Evolutionary conservation across 176 grass and related monocot species (phyloP).

Genomic region (Elaeis guineensis): DNA sequence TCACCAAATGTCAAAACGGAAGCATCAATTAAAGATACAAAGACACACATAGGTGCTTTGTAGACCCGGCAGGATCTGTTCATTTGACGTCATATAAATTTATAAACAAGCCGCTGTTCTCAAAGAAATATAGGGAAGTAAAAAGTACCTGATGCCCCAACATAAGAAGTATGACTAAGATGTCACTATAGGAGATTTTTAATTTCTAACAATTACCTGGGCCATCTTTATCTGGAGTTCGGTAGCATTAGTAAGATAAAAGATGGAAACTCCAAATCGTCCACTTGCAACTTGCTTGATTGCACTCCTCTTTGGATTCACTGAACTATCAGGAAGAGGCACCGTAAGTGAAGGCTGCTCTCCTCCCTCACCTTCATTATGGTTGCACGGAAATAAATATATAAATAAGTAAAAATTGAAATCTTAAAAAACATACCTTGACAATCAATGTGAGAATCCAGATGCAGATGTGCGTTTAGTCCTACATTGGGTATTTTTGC

Average conservation of each 20-base stretch:
- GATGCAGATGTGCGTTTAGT: no score
- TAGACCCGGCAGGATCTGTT: conserved; percentile 14
- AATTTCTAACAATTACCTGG: conserved; percentile 43
- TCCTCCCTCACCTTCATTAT: conserved; percentile 60
- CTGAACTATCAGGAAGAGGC: conserved; percentile 70
- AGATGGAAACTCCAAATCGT: conserved; percentile 92
- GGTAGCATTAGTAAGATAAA: conserved; percentile 90
- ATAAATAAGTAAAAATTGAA: no score
- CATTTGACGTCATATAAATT: conserved; percentile 10
- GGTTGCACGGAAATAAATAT: no score
- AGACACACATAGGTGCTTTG: conserved; percentile 12
- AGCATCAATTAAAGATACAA: conserved; percentile 18
- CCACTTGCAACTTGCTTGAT: conserved; percentile 99
- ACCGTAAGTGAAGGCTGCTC: conserved; percentile 93
- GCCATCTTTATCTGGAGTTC: conserved; percentile 99
- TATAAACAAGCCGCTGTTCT: conserved; percentile 13
- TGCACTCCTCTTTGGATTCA: conserved; percentile 92
- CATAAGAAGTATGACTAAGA: no score
- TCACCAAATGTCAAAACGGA: conserved; percentile 15
- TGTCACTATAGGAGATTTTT: no score
- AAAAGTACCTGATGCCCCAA: no score
- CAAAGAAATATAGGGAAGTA: no score
- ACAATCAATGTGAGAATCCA: no score
- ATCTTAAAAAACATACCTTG: no score
- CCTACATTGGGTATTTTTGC: no score